Evolutionary conservation across 1,139 yeast species (phyloP).

Genomic region (Nematodospora anomalae): DNA sequence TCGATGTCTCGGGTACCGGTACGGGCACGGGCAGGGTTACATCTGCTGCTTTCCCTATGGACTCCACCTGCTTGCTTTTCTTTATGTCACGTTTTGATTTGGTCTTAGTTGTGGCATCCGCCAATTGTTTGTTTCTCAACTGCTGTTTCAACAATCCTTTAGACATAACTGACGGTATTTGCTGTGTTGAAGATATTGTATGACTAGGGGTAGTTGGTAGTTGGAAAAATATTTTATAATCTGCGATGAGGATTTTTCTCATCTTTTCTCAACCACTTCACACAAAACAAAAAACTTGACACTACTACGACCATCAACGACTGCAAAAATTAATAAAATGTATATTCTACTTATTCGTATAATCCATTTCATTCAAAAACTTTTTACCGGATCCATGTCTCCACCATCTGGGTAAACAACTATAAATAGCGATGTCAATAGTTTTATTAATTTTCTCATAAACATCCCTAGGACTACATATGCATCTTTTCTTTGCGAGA

Average conservation of each 20-base stretch:
- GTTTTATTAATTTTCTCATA: slow-evolving; percentile 27
- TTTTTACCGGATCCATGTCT: slow-evolving; percentile 59
- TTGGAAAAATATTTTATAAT: not conserved
- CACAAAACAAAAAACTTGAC: not conserved
- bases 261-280: not conserved
- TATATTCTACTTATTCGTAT: slow-evolving; percentile 6
- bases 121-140: slow-evolving; percentile 32
- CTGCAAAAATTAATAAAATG: slow-evolving; percentile 2
- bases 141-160: slow-evolving; percentile 34
- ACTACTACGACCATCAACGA: too few species aligned
- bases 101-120: slow-evolving; percentile 27
- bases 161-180: slow-evolving; percentile 27
- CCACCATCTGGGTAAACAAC: slow-evolving; percentile 91
- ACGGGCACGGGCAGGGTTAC: slow-evolving; percentile 6
- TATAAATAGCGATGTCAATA: slow-evolving; percentile 60
- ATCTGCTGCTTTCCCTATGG: slow-evolving; percentile 10
- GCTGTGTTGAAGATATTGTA: not conserved
- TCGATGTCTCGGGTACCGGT: slow-evolving; percentile 8
- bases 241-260: not conserved
- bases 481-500: slow-evolving; percentile 61
- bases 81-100: slow-evolving; percentile 23
- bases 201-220: not conserved
- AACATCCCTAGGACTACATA: slow-evolving; percentile 52
- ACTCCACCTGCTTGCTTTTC: slow-evolving; percentile 10
- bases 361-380: slow-evolving; percentile 43